phyloP scores from a whole-genome alignment of 768 basidiomycete genomes.

The Trametes cingulata region DNA sequence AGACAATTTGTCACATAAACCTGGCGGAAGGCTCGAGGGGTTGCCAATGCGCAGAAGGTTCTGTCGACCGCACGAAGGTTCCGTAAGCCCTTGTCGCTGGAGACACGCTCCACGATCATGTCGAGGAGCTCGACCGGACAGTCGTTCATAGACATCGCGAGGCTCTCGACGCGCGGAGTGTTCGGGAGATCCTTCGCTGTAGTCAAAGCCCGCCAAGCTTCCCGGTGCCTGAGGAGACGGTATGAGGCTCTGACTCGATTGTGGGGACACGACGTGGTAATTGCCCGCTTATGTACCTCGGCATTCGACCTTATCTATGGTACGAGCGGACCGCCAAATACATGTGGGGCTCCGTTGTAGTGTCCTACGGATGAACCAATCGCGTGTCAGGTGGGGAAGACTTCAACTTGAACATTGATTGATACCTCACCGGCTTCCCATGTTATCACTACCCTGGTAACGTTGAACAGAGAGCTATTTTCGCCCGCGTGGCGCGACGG shows the following conservation, averaged over 20 bases:
- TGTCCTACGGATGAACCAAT: not conserved
- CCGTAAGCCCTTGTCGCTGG: constrained; percentile 5
- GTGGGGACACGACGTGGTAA: too few relatives aligned
- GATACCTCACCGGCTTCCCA: not conserved
- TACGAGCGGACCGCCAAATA: not conserved
- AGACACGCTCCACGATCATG: constrained; percentile 9
- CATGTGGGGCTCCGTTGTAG: too few relatives aligned
- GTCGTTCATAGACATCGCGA: constrained; percentile 5
- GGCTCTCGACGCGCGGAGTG: not conserved
- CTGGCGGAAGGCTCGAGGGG: constrained; percentile 16
- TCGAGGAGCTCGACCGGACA: constrained; percentile 19
- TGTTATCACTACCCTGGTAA: not conserved
- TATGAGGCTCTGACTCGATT: too few relatives aligned
- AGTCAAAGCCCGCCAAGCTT: too few relatives aligned
- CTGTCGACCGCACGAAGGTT: constrained; percentile 16
- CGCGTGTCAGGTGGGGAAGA: not conserved
- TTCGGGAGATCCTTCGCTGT: too few relatives aligned
- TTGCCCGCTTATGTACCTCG: too few relatives aligned
- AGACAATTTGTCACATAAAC: constrained; percentile 15
- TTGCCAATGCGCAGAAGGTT: constrained; percentile 18
- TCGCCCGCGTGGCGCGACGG: too few relatives aligned
- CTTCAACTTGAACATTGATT: not conserved
- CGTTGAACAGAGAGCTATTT: not conserved
- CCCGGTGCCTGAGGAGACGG: too few relatives aligned
- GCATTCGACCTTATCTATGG: not conserved